phyloP scores from a whole-genome alignment of 352 stramenopile species.

The Phytopythium montanum region DNA sequence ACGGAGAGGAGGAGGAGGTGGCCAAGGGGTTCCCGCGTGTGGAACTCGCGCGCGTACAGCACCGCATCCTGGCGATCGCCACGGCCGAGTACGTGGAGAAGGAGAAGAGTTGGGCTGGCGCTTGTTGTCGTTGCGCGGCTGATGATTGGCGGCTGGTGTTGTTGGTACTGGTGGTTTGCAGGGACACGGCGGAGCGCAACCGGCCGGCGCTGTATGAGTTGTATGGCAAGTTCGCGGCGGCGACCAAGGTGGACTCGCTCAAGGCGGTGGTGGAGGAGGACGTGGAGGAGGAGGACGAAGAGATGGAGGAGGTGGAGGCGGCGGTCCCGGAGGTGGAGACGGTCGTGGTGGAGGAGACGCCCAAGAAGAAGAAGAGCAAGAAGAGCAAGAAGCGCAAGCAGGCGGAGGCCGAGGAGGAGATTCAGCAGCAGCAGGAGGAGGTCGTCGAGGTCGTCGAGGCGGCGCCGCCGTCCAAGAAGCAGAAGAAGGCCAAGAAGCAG shows the following conservation, averaged over 20 bases:
- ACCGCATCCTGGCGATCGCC: conserved; percentile 76
- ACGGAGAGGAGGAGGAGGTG: conserved; percentile 44
- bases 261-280: conserved; percentile 37
- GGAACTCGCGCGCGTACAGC: conserved; percentile 61
- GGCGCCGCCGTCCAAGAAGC: conserved; percentile 20
- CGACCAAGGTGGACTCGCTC: conserved; percentile 77
- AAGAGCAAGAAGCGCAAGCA: conserved; percentile 44
- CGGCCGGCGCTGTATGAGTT: conserved; percentile 71
- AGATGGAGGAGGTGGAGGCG: conserved; percentile 22
- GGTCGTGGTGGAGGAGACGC: conserved; percentile 21
- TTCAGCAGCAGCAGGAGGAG: conserved; percentile 1
- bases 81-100: conserved; percentile 51
- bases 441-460: not conserved
- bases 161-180: conserved; percentile 9
- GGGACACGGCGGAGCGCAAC: conserved; percentile 75
- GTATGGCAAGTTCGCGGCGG: conserved; percentile 66
- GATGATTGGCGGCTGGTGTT: not conserved
- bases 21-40: conserved; percentile 64
- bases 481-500: conserved; percentile 16
- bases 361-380: conserved; percentile 40
- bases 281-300: conserved; percentile 13
- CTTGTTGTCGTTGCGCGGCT: not conserved
- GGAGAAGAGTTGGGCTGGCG: not conserved
- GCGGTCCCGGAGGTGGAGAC: conserved; percentile 3
- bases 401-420: not conserved